These are phyloP conservation scores for Eutypa lata DNA, from an alignment of 2,329 filamentous ascomycete species.

Conservation along the genomic window DNA sequence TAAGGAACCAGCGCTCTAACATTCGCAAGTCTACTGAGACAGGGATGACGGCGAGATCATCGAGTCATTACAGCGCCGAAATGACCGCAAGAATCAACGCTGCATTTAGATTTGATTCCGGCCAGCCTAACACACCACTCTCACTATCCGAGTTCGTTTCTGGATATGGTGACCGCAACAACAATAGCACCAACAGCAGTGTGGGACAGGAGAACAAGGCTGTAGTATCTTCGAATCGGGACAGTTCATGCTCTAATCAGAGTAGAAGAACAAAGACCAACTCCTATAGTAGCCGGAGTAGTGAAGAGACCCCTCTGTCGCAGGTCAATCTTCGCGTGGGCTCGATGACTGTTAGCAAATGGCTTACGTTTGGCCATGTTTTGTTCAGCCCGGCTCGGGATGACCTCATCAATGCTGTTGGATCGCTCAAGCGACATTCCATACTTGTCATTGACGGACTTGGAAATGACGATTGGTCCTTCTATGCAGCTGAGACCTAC, in stretches of 20 bases:
- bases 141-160: conserved; percentile 41
- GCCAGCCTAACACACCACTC: conserved; percentile 42
- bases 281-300: conserved; percentile 45
- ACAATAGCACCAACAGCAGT: conserved; percentile 12
- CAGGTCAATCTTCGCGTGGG: conserved; percentile 76
- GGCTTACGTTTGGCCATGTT: conserved; percentile 81
- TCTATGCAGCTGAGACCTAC: conserved; percentile 79
- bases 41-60: conserved; percentile 35
- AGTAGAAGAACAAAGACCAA: conserved; percentile 28
- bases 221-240: conserved; percentile 16
- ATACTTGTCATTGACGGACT: conserved; percentile 79
- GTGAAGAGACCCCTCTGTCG: conserved; percentile 60
- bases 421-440: conserved; percentile 53
- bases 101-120: conserved; percentile 38
- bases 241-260: conserved; percentile 31
- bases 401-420: conserved; percentile 56
- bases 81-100: conserved; percentile 51
- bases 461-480: conserved; percentile 86
- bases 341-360: conserved; percentile 83
- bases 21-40: conserved; percentile 31
- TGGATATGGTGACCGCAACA: conserved; percentile 37
- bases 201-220: conserved; percentile 10
- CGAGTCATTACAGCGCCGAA: conserved; percentile 53
- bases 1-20: conserved; percentile 28
- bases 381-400: conserved; percentile 78